Evolutionary conservation across 441 rosid genomes (phyloP), one percentile per base, ranked within the genome.

Genomic region (Syzygium syzygioides): DNA sequence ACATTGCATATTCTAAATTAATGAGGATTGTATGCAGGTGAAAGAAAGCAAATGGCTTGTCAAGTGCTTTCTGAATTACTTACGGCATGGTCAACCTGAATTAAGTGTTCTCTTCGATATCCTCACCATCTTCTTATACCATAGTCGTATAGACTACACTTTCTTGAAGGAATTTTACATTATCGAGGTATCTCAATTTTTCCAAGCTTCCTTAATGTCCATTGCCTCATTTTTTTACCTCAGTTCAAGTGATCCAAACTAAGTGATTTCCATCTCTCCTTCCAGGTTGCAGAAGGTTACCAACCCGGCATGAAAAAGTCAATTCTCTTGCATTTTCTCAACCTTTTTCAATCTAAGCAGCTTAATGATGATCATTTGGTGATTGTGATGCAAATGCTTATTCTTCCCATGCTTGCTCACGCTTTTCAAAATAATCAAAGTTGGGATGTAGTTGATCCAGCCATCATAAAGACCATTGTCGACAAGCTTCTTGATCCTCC

Each of bases 31-130:
- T 92, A 85, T 89, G 91, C 97, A 98, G 99, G 98, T 98, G 55
- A 98, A 97, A 91, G 99, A 98, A 95, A 98, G 99, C 97, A 98
- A 98, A 94, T 98, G 99, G 99, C 98, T 98, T 89, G 95, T 98
- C 91, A 97, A 97, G 91, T 97, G 99, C 95, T 96, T 98, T 95
- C 94, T 96, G 88, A 98, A 96, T 93, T 98, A 96, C 92, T 91
- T 96, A 79, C 95, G 97, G 89, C 96, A 95, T 93, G 99, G 97
- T 91, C 94, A 95, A 90, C 90, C 92, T 45, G 99, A 98, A 95
- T 92, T 97, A 83, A 95, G 94, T 89, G 95, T 96, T 92, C 98
- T 98, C 86, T 96, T 98, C 86, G 99, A 98, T 89, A 95, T 96
- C 86, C 98, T 97, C 80, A 96, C 98, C 86, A 96, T 98, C 91